phyloP scores from a whole-genome alignment of 768 basidiomycete genomes.

The Phanerochaete sordida region DNA sequence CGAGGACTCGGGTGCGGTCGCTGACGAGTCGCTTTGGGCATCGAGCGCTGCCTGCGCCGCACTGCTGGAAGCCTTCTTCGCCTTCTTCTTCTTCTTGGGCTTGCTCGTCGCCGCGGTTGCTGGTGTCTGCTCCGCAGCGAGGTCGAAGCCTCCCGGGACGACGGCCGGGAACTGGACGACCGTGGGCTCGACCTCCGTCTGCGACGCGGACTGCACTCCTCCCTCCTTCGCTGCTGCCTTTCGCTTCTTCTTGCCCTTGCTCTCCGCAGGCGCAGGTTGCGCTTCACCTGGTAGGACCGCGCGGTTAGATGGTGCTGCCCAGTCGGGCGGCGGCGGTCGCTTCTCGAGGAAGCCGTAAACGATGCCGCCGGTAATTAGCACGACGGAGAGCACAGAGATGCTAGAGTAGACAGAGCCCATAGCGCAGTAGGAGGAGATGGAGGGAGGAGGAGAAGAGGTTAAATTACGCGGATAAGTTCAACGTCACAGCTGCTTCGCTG shows the following conservation, averaged over 20 bases:
- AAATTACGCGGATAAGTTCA: neutral
- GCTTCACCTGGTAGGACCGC: constrained; percentile 2
- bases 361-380: constrained; percentile 17
- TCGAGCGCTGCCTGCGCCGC: constrained; percentile 12
- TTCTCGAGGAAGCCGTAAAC: constrained; percentile 21
- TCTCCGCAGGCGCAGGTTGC: constrained; percentile 4
- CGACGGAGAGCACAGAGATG: constrained; percentile 1
- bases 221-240: constrained; percentile 18
- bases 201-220: constrained; percentile 4
- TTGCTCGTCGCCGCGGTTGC: constrained; percentile 19
- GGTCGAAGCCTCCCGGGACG: constrained; percentile 46
- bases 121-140: neutral
- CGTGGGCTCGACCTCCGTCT: constrained; percentile 19
- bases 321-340: constrained; percentile 18
- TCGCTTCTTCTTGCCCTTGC: constrained; percentile 21
- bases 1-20: constrained; percentile 25
- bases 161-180: constrained; percentile 35
- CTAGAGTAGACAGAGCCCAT: constrained; percentile 10
- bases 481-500: neutral
- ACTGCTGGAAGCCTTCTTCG: constrained; percentile 19
- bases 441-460: neutral
- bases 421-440: neutral
- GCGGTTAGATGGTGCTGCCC: constrained; percentile 1
- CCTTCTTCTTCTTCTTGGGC: constrained; percentile 40
- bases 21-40: constrained; percentile 25